Percentiles rank a stretch among this genome's conserved stretches.
phyloP scores from a whole-genome alignment of 441 rosid species.

The Brassica hybrid region DNA sequence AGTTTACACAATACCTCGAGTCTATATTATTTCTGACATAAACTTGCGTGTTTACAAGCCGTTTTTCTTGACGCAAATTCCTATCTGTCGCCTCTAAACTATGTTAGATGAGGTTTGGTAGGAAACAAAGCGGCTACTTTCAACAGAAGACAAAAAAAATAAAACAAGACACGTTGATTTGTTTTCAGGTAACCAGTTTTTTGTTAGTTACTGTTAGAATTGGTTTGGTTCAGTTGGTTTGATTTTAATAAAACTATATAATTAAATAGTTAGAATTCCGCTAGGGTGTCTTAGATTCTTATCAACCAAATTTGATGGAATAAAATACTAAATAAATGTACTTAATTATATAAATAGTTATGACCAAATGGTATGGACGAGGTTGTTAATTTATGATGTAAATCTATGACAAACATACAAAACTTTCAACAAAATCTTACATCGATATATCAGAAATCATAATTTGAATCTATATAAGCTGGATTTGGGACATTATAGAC shows the following conservation, averaged over 20 bases:
- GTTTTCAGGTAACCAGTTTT: background rate
- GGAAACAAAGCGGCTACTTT: constrained; percentile 17
- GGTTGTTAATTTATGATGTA: too few relatives aligned
- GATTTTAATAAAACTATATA: background rate
- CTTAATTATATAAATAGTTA: too few relatives aligned
- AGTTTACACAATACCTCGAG: background rate
- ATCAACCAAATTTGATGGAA: too few relatives aligned
- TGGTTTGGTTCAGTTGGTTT: constrained; percentile 13
- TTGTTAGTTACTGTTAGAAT: background rate
- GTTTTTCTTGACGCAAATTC: background rate
- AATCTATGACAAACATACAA: too few relatives aligned
- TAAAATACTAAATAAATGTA: too few relatives aligned
- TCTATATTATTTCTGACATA: background rate
- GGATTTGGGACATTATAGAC: too few relatives aligned
- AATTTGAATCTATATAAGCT: too few relatives aligned
- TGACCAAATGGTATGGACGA: too few relatives aligned
- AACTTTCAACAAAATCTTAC: too few relatives aligned
- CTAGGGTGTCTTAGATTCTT: too few relatives aligned
- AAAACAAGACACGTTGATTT: background rate
- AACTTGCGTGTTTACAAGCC: constrained; percentile 33
- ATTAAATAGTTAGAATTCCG: too few relatives aligned
- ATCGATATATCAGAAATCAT: too few relatives aligned
- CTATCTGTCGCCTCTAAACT: constrained; percentile 32
- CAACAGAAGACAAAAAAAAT: background rate
- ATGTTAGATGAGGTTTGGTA: constrained; percentile 39